Percentiles rank a stretch among this genome's conserved stretches.
These are phyloP conservation scores for Aspergillus bertholletiae DNA, from an alignment of 495 filamentous ascomycete genomes.

Conservation along the genomic window DNA sequence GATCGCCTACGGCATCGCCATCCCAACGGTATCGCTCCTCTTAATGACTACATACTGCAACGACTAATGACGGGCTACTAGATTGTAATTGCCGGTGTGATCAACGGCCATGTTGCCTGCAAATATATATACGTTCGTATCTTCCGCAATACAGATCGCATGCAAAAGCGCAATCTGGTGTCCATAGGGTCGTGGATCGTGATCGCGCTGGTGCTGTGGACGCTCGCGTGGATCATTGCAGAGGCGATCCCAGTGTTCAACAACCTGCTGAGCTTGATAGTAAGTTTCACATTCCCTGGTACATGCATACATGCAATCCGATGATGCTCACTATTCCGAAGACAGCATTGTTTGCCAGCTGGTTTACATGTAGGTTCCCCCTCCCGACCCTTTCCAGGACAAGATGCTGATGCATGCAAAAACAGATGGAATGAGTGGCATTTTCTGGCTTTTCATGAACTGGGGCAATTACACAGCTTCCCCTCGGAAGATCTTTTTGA, in stretches of 20 bases:
- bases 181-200: slow-evolving; percentile 50
- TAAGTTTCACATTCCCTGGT: slow-evolving; percentile 12
- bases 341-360: slow-evolving; percentile 32
- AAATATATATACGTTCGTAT: slow-evolving; percentile 64
- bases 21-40: slow-evolving; percentile 52
- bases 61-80: too few species aligned
- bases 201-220: slow-evolving; percentile 51
- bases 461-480: slow-evolving; percentile 42
- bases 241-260: slow-evolving; percentile 69
- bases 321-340: too few species aligned
- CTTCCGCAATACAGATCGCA: slow-evolving; percentile 50
- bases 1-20: slow-evolving; percentile 70
- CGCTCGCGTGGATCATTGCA: slow-evolving; percentile 58
- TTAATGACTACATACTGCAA: not conserved
- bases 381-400: not conserved
- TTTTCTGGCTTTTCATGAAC: slow-evolving; percentile 48
- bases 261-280: slow-evolving; percentile 48
- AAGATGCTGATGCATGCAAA: slow-evolving; percentile 6
- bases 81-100: slow-evolving; percentile 62
- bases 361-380: slow-evolving; percentile 35
- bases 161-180: slow-evolving; percentile 52
- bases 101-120: slow-evolving; percentile 56
- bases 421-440: slow-evolving; percentile 30
- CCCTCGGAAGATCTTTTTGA: slow-evolving; percentile 41
- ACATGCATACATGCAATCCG: too few species aligned